Evolutionary conservation across 1,284 basidiomycete species (phyloP), one percentile per base, ranked within the genome.

Genomic region (Phellopilus nigrolimitatus): DNA sequence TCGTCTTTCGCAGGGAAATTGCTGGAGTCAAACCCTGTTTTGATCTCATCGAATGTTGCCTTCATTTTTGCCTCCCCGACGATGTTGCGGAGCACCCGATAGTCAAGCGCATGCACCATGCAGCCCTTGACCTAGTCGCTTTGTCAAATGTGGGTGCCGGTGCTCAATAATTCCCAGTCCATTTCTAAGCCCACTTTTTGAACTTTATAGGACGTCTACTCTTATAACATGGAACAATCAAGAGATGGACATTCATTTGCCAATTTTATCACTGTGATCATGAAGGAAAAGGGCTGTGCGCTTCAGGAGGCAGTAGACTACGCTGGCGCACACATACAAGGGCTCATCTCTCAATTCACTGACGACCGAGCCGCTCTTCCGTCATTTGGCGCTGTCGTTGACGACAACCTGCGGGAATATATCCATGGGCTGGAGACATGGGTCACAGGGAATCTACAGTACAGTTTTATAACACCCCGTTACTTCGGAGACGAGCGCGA

Each of bases 201-300:
- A n/a, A n/a, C 15, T 36, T 22, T 15, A 40, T 57, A 84, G 83
- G 83, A 86, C 51, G 67, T 85, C 10, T 85, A 84, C 60, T 85
- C 82, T 6, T 86, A 84, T 64, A 77, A 82, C 62, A 78, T 82
- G 74, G 83, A 87, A 60, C 79, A 84, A 61, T 74, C 78, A n/a
- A 77, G 78, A 51, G 73, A 69, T 12, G 76, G 76, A 41, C 82
- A 48, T 30, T 13, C 34, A n/a, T 37, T 17, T 37, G 2, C 22
- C 13, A 86, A 85, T 60, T 70, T 83, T 56, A 70, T 87, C 36
- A 80, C 80, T 2, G 79, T 85, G 28, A 71, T 83, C 42, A 82
- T 84, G 79, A 68, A 75, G 53, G 71, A 75, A 44, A 72, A 72
- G 45, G 60, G 66, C 24, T 63, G 77, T 48, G 66, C 70, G 51